Conservation (phyloP, 75 land plant species). For the Ceratopteris richardii region DNA sequence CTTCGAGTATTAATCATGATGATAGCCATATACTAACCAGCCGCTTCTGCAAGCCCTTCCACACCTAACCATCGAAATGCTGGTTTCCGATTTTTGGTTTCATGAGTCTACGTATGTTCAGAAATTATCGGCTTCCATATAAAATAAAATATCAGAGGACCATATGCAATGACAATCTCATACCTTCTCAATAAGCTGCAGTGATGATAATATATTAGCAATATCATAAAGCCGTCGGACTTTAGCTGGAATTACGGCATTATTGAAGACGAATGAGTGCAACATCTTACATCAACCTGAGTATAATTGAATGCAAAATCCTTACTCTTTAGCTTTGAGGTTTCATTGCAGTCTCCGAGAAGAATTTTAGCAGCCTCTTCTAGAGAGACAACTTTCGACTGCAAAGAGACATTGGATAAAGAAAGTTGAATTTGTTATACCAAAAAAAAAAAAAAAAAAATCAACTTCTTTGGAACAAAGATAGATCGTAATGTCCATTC, state of each 20-base stretch:
- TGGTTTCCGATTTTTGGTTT: conserved; percentile 71
- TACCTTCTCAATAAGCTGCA: conserved; percentile 93
- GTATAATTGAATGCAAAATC: too few relatives aligned
- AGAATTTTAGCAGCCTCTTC: conserved; percentile 81
- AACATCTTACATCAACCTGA: too few relatives aligned
- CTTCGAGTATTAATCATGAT: too few relatives aligned
- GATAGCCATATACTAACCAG: neutral
- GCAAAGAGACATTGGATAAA: too few relatives aligned
- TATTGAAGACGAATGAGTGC: too few relatives aligned
- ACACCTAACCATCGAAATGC: conserved; percentile 84
- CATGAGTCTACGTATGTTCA: conserved; percentile 64
- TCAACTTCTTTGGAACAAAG: too few relatives aligned
- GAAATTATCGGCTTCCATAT: too few relatives aligned
- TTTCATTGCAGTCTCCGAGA: conserved; percentile 57
- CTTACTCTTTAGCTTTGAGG: conserved; percentile 66
- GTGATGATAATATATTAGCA: conserved; percentile 80
- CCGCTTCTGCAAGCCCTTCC: conserved; percentile 8
- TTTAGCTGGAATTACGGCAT: conserved; percentile 86
- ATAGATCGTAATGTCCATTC: too few relatives aligned
- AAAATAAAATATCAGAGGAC: too few relatives aligned
- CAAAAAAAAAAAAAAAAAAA: neutral
- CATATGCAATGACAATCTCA: neutral
- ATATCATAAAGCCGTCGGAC: conserved; percentile 90
- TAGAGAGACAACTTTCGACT: conserved; percentile 66
- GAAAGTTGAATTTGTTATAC: neutral